Conservation (phyloP, 306 rosid genomes). For the Vigna nakashimae region DNA sequence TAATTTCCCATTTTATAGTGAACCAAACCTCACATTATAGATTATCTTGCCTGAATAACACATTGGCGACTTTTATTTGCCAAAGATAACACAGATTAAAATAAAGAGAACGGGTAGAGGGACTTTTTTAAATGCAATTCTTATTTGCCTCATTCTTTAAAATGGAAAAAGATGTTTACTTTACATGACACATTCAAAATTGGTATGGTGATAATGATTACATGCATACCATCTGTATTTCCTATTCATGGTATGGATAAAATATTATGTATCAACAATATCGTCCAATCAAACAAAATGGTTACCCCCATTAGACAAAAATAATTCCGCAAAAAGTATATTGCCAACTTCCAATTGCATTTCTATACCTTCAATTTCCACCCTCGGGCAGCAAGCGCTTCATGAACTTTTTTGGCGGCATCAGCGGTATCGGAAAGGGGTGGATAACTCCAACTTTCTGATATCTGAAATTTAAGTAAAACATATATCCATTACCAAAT, state of each 20-base stretch:
- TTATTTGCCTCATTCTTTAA: constrained; percentile 44
- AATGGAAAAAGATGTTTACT: constrained; percentile 35
- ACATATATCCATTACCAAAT: constrained; percentile 12
- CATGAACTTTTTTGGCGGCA: constrained; percentile 79
- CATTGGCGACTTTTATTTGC: neutral
- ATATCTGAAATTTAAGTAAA: constrained; percentile 61
- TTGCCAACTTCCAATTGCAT: constrained; percentile 28
- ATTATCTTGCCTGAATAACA: neutral
- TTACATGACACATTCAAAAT: constrained; percentile 44
- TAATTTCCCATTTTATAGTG: neutral
- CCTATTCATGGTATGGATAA: constrained; percentile 39
- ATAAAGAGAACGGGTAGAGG: constrained; percentile 4
- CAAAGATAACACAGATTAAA: constrained; percentile 5
- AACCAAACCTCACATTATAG: too few relatives aligned
- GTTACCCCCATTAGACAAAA: neutral
- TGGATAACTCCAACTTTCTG: constrained; percentile 98
- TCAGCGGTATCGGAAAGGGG: constrained; percentile 88
- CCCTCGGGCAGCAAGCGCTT: constrained; percentile 82
- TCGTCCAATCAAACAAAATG: constrained; percentile 25
- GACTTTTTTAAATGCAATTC: too few relatives aligned
- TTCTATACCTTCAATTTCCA: constrained; percentile 82
- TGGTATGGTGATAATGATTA: constrained; percentile 44
- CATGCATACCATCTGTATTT: constrained; percentile 32
- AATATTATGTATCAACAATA: constrained; percentile 17
- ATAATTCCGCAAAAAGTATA: neutral